Conservation (phyloP, 345 rosid species). For the Boechera retrofracta region DNA sequence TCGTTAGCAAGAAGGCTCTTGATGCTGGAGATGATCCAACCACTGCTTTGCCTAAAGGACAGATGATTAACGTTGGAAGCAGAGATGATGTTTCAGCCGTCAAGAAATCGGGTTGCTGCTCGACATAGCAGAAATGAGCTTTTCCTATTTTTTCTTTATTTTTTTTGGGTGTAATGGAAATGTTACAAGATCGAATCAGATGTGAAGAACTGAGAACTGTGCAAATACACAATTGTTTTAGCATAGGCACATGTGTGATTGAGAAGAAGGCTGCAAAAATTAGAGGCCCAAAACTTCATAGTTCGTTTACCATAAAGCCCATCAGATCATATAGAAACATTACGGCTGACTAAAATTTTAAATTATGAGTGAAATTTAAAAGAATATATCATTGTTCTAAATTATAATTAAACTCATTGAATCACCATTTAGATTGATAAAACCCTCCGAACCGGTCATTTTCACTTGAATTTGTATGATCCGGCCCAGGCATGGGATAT, state of each 20-base stretch:
- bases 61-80: constrained; percentile 61
- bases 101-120: constrained; percentile 78
- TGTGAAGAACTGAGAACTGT: background rate
- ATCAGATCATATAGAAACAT: background rate
- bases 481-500: no score
- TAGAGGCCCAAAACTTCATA: background rate
- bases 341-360: no score
- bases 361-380: no score
- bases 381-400: no score
- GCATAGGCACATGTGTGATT: background rate
- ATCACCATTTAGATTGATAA: no score
- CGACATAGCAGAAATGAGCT: constrained; percentile 40
- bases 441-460: no score
- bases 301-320: constrained; percentile 2
- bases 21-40: constrained; percentile 74
- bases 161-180: background rate
- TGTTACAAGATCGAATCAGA: background rate
- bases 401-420: no score
- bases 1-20: constrained; percentile 76
- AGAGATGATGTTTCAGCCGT: constrained; percentile 81
- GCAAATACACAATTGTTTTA: background rate
- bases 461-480: no score
- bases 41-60: constrained; percentile 78
- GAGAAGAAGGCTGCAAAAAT: background rate
- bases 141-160: background rate